Evolutionary conservation across 2,329 filamentous ascomycete species (phyloP), one percentile per base, ranked within the genome.

Genomic region (Calonectria hongkongensis): DNA sequence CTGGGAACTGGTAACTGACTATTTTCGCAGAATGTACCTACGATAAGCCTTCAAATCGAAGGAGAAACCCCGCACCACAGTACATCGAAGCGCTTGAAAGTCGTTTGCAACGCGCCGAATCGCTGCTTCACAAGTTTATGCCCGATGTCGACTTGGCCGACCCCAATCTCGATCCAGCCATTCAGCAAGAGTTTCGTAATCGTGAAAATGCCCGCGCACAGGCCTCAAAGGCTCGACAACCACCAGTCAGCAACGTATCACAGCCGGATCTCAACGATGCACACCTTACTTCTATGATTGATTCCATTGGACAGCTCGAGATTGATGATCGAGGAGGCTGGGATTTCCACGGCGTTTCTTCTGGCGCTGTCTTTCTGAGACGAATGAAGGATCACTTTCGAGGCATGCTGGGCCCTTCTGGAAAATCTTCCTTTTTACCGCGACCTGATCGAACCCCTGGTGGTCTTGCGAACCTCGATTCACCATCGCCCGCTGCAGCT

Each of bases 321-420:
- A 89, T 98, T 41, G 95, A 98, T 79, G 96, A 98, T 78, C 92
- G 93, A 79, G 96, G 96, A 50, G 92, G 97, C 78, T 98, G 95
- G 92, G 96, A 98, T 83, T 99, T 98, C 80, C 95, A 98, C 81
- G 97, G 97, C 60, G 94, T 94, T 75, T 98, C 96, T 0, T 98
- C 97, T 0, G 96, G 96, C 3, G 90, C 96, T 51, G 95, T 96
- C 74, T 99, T 98, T 82, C 89, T 98, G 78, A 91, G 92, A 75
- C 92, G 94, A 68, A 93, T 99, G 89, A 93, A 95, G 79, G 94
- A 97, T 80, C 94, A 98, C 80, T 94, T 98, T 76, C 93, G 94
- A 54, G 92, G 93, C 73, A 88, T 97, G 75, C 89, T 97, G 60
- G 93, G 93, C 25, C 89, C 90, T 48, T 89, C 92, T 58, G 88